These are phyloP conservation scores for Basipetospora sp. DNA, from an alignment of 2,329 filamentous ascomycete genomes.

Conservation along the genomic window DNA sequence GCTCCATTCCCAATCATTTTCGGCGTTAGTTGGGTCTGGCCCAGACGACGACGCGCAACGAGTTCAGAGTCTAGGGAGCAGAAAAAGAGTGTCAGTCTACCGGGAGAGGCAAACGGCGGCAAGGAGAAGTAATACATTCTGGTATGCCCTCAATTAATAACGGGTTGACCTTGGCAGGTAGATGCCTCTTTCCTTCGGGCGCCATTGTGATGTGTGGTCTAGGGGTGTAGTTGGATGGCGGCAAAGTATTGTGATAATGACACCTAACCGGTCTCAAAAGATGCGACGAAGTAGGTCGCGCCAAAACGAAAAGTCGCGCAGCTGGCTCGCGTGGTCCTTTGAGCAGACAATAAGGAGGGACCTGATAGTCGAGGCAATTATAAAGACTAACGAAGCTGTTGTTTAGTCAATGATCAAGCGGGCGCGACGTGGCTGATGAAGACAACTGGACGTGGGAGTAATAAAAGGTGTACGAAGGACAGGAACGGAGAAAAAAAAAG, in stretches of 20 bases:
- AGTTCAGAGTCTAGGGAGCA: slow-evolving; percentile 49
- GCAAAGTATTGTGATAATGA: slow-evolving; percentile 2
- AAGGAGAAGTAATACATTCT: slow-evolving; percentile 8
- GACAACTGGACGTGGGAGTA: too few relatives aligned
- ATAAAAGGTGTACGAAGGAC: too few relatives aligned
- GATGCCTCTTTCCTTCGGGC: slow-evolving; percentile 19
- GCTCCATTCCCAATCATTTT: slow-evolving; percentile 66
- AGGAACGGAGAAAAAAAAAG: too few relatives aligned
- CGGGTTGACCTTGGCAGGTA: slow-evolving; percentile 47
- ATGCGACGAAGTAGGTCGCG: background rate
- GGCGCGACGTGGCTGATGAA: too few relatives aligned
- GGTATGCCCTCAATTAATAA: slow-evolving; percentile 48
- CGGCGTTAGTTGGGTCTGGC: slow-evolving; percentile 78
- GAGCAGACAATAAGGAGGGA: too few relatives aligned
- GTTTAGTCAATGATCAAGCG: too few relatives aligned
- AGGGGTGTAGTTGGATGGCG: background rate
- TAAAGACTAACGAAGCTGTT: too few relatives aligned
- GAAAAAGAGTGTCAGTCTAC: slow-evolving; percentile 4
- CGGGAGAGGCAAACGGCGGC: background rate
- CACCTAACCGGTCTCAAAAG: slow-evolving; percentile 1
- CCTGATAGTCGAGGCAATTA: too few relatives aligned
- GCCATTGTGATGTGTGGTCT: slow-evolving; percentile 14
- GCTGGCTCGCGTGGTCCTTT: background rate
- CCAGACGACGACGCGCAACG: slow-evolving; percentile 70
- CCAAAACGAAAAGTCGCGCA: too few relatives aligned